Base-by-base conservation (phyloP, 2,329 filamentous ascomycete species). In the Neofusicoccum kwambonambiense region DNA sequence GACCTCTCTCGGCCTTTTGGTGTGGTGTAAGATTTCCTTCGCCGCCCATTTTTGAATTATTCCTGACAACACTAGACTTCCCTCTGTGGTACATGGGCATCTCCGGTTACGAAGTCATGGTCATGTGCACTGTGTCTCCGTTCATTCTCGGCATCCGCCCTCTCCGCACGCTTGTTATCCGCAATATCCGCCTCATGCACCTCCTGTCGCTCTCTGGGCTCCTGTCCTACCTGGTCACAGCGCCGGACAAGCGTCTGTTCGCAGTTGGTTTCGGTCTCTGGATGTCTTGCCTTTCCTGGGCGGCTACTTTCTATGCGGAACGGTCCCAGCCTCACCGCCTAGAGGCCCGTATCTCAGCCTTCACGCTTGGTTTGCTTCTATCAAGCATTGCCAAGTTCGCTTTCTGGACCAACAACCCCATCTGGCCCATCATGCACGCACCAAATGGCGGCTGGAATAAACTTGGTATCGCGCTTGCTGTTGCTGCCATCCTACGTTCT, bases 1-100 rank as follows among this genome's bases (percentile, higher is more conserved):
- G 69, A 99, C 95, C 65, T 92, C 92, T 67, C 83, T 99, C 61
- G 93, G 92, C 31, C 83, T 99, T 50, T 84, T 91, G 47, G 90
- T 99, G 50, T 99, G 95, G 95, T 99, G 90, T 92, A 87, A 85
- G 90, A 15, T 13, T 9, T 12, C 9, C 22, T 17, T 11, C 13
- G 19, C 13, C n/a, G 17, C 19, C 15, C 44, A 6, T 31, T 15
- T 9, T 4, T n/a, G 19, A 11, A 9, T 17, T 37, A 19, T n/a
- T 15, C 8, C 47, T 63, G 35, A 72, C 74, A 56, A 15, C 41
- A 2, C 2, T 68, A 92, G 90, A 96, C 78, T 99, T 99, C 76
- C 95, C 95, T 13, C 86, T 99, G 11, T 99, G 95, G 95, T 88
- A 97, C 76, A 99, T 99, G 95, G 95, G 95, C 34, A 96, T 99